phyloP scores from a whole-genome alignment of 2,329 filamentous ascomycete genomes.

The Penicillium sp. region DNA sequence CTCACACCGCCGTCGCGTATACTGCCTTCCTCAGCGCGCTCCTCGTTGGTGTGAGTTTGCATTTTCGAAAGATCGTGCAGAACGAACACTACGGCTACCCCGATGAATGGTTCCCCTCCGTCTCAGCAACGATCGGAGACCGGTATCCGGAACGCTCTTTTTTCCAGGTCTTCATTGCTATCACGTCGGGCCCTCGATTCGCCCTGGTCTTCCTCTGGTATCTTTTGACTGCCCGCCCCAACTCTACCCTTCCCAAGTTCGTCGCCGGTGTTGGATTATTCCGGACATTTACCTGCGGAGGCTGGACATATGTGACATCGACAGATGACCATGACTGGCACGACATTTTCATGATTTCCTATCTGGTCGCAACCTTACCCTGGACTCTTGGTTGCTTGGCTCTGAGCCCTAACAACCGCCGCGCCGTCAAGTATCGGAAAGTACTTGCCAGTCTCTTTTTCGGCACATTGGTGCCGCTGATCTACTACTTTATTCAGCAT shows the following conservation, averaged over 20 bases:
- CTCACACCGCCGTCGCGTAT: slow-evolving; percentile 84
- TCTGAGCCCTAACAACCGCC: slow-evolving; percentile 81
- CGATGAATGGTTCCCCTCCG: slow-evolving; percentile 94
- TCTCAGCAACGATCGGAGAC: slow-evolving; percentile 96
- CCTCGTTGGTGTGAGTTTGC: slow-evolving; percentile 76
- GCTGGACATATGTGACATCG: slow-evolving; percentile 98
- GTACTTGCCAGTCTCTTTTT: slow-evolving; percentile 84
- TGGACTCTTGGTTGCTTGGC: slow-evolving; percentile 93
- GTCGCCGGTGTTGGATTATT: slow-evolving; percentile 80
- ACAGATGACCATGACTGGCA: slow-evolving; percentile 99
- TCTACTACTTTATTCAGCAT: slow-evolving; percentile 99
- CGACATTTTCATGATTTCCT: slow-evolving; percentile 99
- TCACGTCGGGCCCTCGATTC: slow-evolving; percentile 93
- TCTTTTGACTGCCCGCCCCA: slow-evolving; percentile 77
- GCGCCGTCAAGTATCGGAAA: slow-evolving; percentile 87
- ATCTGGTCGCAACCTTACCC: slow-evolving; percentile 88
- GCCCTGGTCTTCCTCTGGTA: slow-evolving; percentile 92
- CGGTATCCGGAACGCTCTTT: slow-evolving; percentile 95
- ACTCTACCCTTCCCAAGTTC: slow-evolving; percentile 77
- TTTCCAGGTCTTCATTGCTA: slow-evolving; percentile 96
- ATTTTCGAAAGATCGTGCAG: slow-evolving; percentile 96
- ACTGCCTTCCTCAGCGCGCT: slow-evolving; percentile 83
- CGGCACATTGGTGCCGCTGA: slow-evolving; percentile 82
- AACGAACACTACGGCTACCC: slow-evolving; percentile 97
- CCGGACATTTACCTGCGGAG: slow-evolving; percentile 90